These are phyloP conservation scores for Ogataea corticis DNA, from an alignment of 805 yeast species.

Conservation along the genomic window DNA sequence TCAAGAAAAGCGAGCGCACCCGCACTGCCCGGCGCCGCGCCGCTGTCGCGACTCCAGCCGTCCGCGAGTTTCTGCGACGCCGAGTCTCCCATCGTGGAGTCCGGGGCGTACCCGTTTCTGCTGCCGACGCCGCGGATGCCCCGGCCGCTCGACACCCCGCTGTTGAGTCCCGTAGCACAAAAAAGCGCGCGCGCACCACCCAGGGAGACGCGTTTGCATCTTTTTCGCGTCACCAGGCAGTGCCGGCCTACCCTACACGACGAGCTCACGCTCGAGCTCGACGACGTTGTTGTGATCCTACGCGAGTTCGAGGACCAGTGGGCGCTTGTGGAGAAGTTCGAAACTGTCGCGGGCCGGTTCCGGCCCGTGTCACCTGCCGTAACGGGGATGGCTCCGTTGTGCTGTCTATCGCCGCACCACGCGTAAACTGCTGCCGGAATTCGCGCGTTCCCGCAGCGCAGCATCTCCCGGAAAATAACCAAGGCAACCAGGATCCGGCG, in stretches of 20 bases:
- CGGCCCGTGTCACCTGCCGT: neutral
- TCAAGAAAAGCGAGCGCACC: neutral
- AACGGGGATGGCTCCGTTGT: conserved; percentile 3
- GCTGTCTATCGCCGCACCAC: conserved; percentile 1
- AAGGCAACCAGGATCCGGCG: too few relatives aligned
- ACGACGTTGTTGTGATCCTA: conserved; percentile 1
- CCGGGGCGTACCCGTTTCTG: conserved; percentile 1
- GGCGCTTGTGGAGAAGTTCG: conserved; percentile 6
- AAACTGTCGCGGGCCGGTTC: neutral
- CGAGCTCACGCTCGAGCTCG: conserved; percentile 2
- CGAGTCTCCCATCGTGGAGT: conserved; percentile 1
- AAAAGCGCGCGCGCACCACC: too few relatives aligned
- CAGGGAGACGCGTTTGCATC: too few relatives aligned
- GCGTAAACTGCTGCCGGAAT: too few relatives aligned
- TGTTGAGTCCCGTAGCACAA: neutral
- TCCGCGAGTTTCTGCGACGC: conserved; percentile 4
- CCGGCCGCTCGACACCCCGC: neutral
- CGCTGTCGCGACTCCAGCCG: conserved; percentile 3
- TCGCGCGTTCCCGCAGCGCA: too few relatives aligned
- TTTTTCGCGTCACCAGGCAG: neutral
- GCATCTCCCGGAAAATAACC: too few relatives aligned
- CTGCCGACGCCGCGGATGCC: conserved; percentile 6
- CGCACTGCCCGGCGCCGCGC: conserved; percentile 1
- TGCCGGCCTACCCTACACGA: conserved; percentile 2
- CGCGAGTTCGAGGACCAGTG: conserved; percentile 4